These are phyloP conservation scores for Blastobotrys raffinosifermentans DNA, from an alignment of 1,139 yeast genomes.

Conservation along the genomic window DNA sequence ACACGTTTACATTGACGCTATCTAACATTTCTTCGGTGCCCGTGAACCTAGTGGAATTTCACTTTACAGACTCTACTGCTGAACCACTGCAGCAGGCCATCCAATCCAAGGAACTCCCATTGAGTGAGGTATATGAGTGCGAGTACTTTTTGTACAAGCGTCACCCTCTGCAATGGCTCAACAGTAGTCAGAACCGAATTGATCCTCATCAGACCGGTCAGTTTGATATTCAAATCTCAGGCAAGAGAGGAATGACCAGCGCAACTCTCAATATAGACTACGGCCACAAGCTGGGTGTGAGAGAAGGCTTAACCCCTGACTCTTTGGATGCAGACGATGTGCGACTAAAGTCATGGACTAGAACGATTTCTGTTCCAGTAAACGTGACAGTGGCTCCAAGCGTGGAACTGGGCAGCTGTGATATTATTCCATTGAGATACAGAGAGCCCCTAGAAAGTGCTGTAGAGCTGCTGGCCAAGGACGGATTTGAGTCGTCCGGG, in stretches of 20 bases:
- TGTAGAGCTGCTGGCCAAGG: slow-evolving; percentile 5
- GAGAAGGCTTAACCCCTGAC: slow-evolving; percentile 2
- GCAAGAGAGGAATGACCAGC: slow-evolving; percentile 67
- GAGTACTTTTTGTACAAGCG: slow-evolving; percentile 61
- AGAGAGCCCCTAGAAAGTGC: slow-evolving; percentile 12
- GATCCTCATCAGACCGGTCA: slow-evolving; percentile 24
- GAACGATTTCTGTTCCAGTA: slow-evolving; percentile 59
- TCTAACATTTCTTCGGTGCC: slow-evolving; percentile 53
- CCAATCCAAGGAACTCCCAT: slow-evolving; percentile 41
- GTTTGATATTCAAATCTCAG: slow-evolving; percentile 57
- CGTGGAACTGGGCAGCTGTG: slow-evolving; percentile 69
- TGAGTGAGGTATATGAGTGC: slow-evolving; percentile 64
- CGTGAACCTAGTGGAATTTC: slow-evolving; percentile 48
- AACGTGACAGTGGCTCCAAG: slow-evolving; percentile 64
- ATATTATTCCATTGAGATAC: slow-evolving; percentile 46
- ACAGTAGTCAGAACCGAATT: slow-evolving; percentile 15
- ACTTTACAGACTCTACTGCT: slow-evolving; percentile 68
- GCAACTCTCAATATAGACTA: slow-evolving; percentile 66
- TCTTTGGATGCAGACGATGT: slow-evolving; percentile 6
- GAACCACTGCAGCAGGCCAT: slow-evolving; percentile 52
- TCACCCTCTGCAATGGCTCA: slow-evolving; percentile 44
- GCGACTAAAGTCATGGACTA: slow-evolving; percentile 35
- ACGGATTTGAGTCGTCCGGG: too few species aligned
- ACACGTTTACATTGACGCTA: slow-evolving; percentile 45
- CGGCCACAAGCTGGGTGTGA: slow-evolving; percentile 32